Conservation (phyloP, 305 asterid species). For the Rubia tinctorum region DNA sequence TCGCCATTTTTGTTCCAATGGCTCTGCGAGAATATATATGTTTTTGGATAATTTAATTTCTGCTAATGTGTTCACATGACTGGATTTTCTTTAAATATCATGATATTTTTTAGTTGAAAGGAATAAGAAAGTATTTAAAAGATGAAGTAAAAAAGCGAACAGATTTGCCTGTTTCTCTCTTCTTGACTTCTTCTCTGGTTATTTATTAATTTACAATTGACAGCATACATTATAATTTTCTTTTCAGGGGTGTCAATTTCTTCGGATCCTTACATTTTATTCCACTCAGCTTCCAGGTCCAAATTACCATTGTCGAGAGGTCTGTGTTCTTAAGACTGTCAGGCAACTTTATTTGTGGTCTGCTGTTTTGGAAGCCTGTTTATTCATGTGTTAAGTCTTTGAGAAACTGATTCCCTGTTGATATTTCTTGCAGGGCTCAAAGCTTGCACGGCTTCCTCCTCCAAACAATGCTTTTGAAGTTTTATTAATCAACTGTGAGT, state of each 20-base stretch:
- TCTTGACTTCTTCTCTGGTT: not conserved
- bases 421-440: constrained; percentile 66
- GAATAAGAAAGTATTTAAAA: not conserved
- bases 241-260: constrained; percentile 81
- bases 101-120: not conserved
- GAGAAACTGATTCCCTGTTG: constrained; percentile 7
- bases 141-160: not conserved
- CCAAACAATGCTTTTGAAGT: constrained; percentile 64
- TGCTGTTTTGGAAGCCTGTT: not conserved
- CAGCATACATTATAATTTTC: constrained; percentile 16
- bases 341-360: not conserved
- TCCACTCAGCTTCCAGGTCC: constrained; percentile 99
- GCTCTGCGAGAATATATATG: not conserved
- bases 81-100: not conserved
- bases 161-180: not conserved
- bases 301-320: constrained; percentile 98
- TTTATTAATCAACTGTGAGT: constrained; percentile 57
- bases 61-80: not conserved
- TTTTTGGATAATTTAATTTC: not conserved
- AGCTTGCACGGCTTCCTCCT: constrained; percentile 83
- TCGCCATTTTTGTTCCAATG: not conserved
- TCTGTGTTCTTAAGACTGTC: not conserved
- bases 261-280: constrained; percentile 86
- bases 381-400: not conserved
- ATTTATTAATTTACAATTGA: not conserved